Conservation (phyloP, 306 rosid genomes). For the Notholithocarpus densiflorus region DNA sequence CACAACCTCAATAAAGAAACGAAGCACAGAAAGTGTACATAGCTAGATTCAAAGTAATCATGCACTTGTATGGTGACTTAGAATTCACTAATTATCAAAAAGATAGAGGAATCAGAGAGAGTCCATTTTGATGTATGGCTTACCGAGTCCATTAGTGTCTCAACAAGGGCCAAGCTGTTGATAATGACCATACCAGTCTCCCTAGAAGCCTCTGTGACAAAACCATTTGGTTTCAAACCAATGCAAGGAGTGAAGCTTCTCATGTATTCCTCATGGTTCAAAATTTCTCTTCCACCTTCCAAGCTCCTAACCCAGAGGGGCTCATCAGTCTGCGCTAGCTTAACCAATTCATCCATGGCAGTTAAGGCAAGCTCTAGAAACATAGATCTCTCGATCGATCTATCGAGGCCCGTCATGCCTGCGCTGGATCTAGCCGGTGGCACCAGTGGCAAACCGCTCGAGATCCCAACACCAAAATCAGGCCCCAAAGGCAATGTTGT, state of each 20-base stretch:
- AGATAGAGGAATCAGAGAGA: not conserved
- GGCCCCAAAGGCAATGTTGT: conserved; percentile 59
- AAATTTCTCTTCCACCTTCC: conserved; percentile 70
- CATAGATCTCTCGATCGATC: conserved; percentile 80
- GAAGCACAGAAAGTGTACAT: not conserved
- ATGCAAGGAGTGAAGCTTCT: conserved; percentile 76
- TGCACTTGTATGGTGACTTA: not conserved
- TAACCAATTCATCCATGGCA: conserved; percentile 94
- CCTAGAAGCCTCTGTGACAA: conserved; percentile 74
- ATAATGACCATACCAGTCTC: conserved; percentile 87
- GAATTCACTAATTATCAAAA: not conserved
- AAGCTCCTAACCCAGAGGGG: conserved; percentile 81
- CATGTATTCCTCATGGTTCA: conserved; percentile 77
- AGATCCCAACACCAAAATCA: conserved; percentile 59
- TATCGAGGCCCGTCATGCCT: conserved; percentile 37
- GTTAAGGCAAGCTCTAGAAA: conserved; percentile 84
- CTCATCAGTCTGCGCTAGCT: conserved; percentile 75
- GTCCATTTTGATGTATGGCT: not conserved
- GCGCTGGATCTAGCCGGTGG: conserved; percentile 24
- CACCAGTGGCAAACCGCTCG: conserved; percentile 39
- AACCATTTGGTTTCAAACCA: conserved; percentile 79
- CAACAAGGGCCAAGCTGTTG: conserved; percentile 87
- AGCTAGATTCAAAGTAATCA: not conserved
- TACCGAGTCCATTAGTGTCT: conserved; percentile 90
- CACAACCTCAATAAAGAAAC: not conserved